Base-by-base conservation (phyloP, 2,329 filamentous ascomycete genomes). In the Nemania serpens region DNA sequence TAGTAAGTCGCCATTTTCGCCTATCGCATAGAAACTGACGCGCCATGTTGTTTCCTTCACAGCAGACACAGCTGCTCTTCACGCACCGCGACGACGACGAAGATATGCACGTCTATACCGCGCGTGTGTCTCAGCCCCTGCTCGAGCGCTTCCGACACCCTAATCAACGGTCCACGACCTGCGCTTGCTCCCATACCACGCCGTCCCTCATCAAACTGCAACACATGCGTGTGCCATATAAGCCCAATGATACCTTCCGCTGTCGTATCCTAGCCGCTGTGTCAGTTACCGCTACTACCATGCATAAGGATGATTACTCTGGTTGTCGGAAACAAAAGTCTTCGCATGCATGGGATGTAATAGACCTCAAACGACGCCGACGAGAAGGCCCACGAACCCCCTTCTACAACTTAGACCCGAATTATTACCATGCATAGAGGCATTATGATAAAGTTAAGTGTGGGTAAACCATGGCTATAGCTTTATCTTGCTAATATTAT, bases 141-240 rank as follows among this genome's bases (percentile, higher is more conserved):
- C 50, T 59, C 18, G 43, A 54, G 34, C 57, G 49, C 12, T 59
- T 59, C 49, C 52, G 47, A 52, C 33, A 52, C 41, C 52, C 52
- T 11, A 57, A 53, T 41, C 51, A 11, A 29, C 25, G 39, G 11
- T 39, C 42, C 22, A 17, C 36, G 10, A n/a, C n/a, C n/a, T n/a
- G n/a, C n/a, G n/a, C n/a, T n/a, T n/a, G n/a, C n/a, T n/a, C n/a
- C n/a, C n/a, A n/a, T n/a, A 34, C 20, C 47, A 5, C 48, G 25
- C 13, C 33, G 29, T 18, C 41, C 13, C 49, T 54, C 5, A 20
- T 48, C 15, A 41, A 48, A 46, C n/a, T 59, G 25, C 37, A 49
- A 39, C 51, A 55, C 17, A 42, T 3, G 43, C 43, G 17, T 46
- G 45, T 59, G 29, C n/a, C 37, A 15, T 59, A 33, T 25, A 5